Conservation (phyloP, 176 grass and related monocot species). For the Cenchrus purpureus region DNA sequence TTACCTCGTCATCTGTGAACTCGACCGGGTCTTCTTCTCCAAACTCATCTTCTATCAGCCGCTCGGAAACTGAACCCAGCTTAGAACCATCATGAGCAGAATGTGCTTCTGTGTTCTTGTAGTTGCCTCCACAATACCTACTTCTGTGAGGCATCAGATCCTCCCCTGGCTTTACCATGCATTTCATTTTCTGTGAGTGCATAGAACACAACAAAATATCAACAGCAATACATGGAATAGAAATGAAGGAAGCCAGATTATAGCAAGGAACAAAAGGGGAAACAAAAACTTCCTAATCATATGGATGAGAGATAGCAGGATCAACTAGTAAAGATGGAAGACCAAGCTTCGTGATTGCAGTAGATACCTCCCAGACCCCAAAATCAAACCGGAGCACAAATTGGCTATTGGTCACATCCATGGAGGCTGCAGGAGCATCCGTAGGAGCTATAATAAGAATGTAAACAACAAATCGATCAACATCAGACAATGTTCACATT, state of each 20-base stretch:
- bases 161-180: constrained; percentile 28
- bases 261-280: too few species aligned
- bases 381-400: constrained; percentile 60
- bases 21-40: background rate
- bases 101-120: background rate
- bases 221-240: background rate
- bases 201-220: constrained; percentile 5
- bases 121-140: background rate
- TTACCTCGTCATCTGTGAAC: background rate
- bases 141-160: constrained; percentile 56
- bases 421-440: constrained; percentile 54
- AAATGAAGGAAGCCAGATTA: background rate
- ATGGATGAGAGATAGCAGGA: background rate
- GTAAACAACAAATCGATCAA: background rate
- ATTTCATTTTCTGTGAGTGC: constrained; percentile 41
- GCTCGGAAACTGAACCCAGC: background rate
- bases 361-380: constrained; percentile 48
- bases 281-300: background rate
- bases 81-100: background rate
- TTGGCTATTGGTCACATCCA: constrained; percentile 40
- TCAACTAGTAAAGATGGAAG: background rate
- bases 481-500: background rate
- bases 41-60: background rate
- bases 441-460: constrained; percentile 39
- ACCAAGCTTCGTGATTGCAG: background rate